Conservation (phyloP, 176 grass and related monocot genomes). For the Hordeum marinum region DNA sequence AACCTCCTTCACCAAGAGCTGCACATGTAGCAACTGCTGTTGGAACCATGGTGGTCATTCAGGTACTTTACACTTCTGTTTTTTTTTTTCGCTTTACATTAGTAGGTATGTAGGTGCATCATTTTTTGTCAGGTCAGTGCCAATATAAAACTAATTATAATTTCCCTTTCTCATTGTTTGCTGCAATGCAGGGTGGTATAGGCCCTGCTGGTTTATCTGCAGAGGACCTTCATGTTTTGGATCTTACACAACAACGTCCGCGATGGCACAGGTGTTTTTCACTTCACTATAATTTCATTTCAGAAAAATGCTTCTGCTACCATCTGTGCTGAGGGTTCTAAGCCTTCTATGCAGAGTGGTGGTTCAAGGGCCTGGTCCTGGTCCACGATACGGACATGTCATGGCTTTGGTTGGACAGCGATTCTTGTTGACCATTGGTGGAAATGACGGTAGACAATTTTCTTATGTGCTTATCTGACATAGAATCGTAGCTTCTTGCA, state of each 20-base stretch:
- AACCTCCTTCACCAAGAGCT: constrained; percentile 96
- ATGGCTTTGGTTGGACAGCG: constrained; percentile 98
- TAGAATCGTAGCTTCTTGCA: constrained; percentile 20
- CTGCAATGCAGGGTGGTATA: constrained; percentile 78
- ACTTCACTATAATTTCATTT: constrained; percentile 6
- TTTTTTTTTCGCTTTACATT: background rate
- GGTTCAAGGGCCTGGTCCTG: constrained; percentile 94
- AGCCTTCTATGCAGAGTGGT: constrained; percentile 58
- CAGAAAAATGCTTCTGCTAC: background rate
- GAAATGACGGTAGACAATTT: constrained; percentile 82
- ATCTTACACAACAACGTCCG: constrained; percentile 80
- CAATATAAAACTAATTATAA: background rate
- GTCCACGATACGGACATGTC: constrained; percentile 92
- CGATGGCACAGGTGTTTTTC: constrained; percentile 86
- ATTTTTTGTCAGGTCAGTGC: background rate
- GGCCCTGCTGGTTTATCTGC: constrained; percentile 91
- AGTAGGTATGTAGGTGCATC: background rate
- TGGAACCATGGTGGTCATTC: constrained; percentile 99
- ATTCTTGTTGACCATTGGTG: constrained; percentile 93
- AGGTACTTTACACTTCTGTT: constrained; percentile 38
- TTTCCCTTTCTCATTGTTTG: constrained; percentile 6
- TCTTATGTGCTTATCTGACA: background rate
- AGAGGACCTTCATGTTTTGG: constrained; percentile 99
- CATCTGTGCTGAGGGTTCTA: constrained; percentile 21
- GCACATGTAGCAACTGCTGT: constrained; percentile 96